Evolutionary conservation across 805 yeast genomes (phyloP), one percentile per base, ranked within the genome.

Genomic region (Spathaspora sp.): DNA sequence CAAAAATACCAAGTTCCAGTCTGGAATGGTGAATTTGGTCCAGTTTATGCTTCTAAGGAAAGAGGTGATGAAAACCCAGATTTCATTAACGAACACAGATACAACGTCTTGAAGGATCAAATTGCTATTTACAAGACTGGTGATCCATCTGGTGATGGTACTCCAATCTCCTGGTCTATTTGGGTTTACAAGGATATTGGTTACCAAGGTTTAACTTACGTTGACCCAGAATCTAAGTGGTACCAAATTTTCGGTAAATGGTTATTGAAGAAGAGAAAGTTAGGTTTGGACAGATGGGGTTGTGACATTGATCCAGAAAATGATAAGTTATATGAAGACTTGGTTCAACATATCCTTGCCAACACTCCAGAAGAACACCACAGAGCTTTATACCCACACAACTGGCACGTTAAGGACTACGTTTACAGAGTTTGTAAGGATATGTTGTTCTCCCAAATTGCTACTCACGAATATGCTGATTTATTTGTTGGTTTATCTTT

Each of bases 131-230:
- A 78, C 62, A 65, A 65, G 48, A 43, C 54, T 3, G 81, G 81
- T 23, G 80, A 77, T 52, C 81, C 81, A 5, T 70, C 78, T 5
- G 80, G 80, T 14, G 80, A 75, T 59, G 64, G 64, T 5, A 31
- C 69, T 10, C 75, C 80, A 18, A 77, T 78, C 49, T 59, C 73
- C 28, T 78, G 81, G 81, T 75, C 81, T 6, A 77, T 78, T 51
- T 78, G 82, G 82, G 63, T 77, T 8, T 78, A 79, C 62, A 78
- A 78, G 60, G 82, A 79, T 59, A 72, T 78, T 58, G 81, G 82
- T 1, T 77, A 65, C 60, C 82, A 79, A 64, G 82, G 81, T 1
- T 60, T 79, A 55, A 70, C 78, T 14, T 76, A 68, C 53, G 81
- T 77, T 31, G 62, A 72, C 10, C 79, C 81, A 35, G 57, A 68